A percentile compares a stretch with the other conserved stretches of the same genome.
Conservation (phyloP, 495 filamentous ascomycete genomes). For the Astrothelium subdiscretum region DNA sequence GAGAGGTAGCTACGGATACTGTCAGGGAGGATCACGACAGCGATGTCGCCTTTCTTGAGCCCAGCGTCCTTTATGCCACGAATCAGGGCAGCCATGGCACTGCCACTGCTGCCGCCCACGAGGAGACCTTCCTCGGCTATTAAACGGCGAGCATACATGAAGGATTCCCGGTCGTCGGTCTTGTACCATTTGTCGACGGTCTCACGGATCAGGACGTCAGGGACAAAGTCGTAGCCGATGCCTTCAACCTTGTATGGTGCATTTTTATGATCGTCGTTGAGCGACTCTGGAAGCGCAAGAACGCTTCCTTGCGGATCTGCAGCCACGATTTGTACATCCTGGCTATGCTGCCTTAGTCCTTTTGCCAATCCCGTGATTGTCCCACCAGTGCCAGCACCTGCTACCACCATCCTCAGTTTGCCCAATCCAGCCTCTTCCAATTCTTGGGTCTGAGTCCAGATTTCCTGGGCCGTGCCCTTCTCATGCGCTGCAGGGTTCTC, state of each 20-base stretch:
- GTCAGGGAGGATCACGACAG: conserved; percentile 87
- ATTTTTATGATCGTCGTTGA: conserved; percentile 71
- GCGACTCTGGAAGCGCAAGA: conserved; percentile 60
- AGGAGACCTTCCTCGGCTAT: conserved; percentile 93
- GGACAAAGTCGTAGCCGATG: conserved; percentile 97
- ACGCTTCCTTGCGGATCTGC: conserved; percentile 88
- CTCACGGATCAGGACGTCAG: conserved; percentile 75
- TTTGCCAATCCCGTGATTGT: conserved; percentile 85
- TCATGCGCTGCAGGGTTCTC: conserved; percentile 94
- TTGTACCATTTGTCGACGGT: conserved; percentile 95
- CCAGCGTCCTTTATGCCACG: conserved; percentile 64
- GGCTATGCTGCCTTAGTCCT: conserved; percentile 78
- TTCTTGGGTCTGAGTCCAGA: conserved; percentile 84
- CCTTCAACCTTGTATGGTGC: conserved; percentile 95
- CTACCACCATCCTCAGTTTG: conserved; percentile 51
- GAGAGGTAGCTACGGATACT: conserved; percentile 96
- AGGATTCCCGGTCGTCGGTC: conserved; percentile 86
- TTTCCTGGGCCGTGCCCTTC: conserved; percentile 88
- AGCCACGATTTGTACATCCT: conserved; percentile 70
- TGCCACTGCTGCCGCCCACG: conserved; percentile 89
- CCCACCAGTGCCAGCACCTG: conserved; percentile 89
- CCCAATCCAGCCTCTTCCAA: conserved; percentile 45
- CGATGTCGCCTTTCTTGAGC: conserved; percentile 62
- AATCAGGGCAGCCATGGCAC: conserved; percentile 76
- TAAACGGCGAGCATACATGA: conserved; percentile 73